These are phyloP conservation scores for Aaosphaeria arxii DNA, from an alignment of 2,329 filamentous ascomycete genomes.

Conservation along the genomic window DNA sequence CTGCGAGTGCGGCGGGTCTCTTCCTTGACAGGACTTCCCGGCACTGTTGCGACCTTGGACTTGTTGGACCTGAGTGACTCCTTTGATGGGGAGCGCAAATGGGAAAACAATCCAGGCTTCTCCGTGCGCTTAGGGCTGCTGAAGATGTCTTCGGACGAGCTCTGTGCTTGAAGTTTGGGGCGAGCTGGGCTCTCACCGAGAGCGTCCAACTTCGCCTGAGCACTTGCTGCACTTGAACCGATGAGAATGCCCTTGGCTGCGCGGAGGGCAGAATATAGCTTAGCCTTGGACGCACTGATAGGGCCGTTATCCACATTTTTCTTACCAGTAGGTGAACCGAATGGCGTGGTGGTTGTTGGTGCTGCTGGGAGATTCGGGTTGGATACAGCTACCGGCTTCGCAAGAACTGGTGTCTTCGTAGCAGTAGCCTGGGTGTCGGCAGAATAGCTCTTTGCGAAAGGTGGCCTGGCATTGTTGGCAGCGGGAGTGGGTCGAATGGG, in stretches of 20 bases:
- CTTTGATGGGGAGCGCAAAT: constrained; percentile 34
- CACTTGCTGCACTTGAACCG: constrained; percentile 63
- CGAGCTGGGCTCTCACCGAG: constrained; percentile 36
- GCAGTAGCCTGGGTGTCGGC: constrained; percentile 44
- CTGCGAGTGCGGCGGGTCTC: constrained; percentile 53
- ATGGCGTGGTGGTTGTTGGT: constrained; percentile 53
- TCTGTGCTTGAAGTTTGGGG: constrained; percentile 19
- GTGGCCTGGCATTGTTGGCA: constrained; percentile 42
- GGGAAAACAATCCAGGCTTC: constrained; percentile 29
- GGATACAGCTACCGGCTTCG: constrained; percentile 46
- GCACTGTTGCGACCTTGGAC: constrained; percentile 18
- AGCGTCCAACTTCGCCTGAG: constrained; percentile 57
- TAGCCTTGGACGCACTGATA: constrained; percentile 88
- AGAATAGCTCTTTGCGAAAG: constrained; percentile 59
- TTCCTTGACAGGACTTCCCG: constrained; percentile 31
- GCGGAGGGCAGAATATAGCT: constrained; percentile 85
- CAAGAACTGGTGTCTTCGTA: constrained; percentile 42
- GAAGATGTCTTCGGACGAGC: constrained; percentile 32
- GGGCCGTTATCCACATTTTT: constrained; percentile 66
- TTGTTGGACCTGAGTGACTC: constrained; percentile 30
- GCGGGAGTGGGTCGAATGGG: constrained; percentile 42
- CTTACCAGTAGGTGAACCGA: constrained; percentile 51
- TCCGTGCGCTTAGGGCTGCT: constrained; percentile 32
- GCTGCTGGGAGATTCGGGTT: constrained; percentile 40
- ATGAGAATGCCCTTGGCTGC: constrained; percentile 83